Percentiles rank a stretch among this genome's conserved stretches.
Evolutionary conservation across 306 rosid genomes (phyloP).

Genomic region (Sindora glabra): DNA sequence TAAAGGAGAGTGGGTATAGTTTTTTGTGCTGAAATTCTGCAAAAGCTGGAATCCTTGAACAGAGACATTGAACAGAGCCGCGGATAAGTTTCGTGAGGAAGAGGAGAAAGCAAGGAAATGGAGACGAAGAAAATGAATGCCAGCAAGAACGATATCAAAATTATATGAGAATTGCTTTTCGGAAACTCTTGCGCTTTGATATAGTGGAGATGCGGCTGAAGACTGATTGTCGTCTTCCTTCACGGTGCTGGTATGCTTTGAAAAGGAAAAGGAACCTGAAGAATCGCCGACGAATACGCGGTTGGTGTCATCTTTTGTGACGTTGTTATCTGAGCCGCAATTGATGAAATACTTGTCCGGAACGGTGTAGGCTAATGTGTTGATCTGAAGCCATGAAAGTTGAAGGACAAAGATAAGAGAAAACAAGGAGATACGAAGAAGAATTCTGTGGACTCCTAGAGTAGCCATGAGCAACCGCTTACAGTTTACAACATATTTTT

Average conservation of each 20-base stretch:
- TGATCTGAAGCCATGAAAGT: not conserved
- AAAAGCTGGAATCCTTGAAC: constrained; percentile 11
- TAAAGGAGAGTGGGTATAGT: not conserved
- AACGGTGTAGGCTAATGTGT: constrained; percentile 13
- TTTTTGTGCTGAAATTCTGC: not conserved
- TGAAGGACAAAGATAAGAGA: constrained; percentile 6
- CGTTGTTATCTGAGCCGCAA: constrained; percentile 19
- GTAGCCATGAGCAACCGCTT: not conserved
- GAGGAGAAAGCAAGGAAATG: constrained; percentile 42
- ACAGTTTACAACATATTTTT: too few relatives aligned
- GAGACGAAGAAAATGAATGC: constrained; percentile 39
- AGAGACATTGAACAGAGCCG: constrained; percentile 35
- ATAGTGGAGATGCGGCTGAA: not conserved
- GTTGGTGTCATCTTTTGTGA: not conserved
- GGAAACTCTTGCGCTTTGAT: constrained; percentile 26
- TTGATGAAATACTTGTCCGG: constrained; percentile 27
- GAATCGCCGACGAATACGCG: constrained; percentile 27
- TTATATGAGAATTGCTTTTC: constrained; percentile 9
- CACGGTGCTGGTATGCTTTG: not conserved
- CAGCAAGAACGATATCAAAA: constrained; percentile 6
- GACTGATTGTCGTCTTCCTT: not conserved
- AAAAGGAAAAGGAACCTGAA: not conserved
- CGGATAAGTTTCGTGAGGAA: not conserved
- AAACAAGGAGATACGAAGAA: not conserved
- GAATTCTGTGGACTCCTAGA: not conserved